These are phyloP conservation scores for Ophiobolus disseminans DNA, from an alignment of 2,329 filamentous ascomycete genomes.

Conservation along the genomic window DNA sequence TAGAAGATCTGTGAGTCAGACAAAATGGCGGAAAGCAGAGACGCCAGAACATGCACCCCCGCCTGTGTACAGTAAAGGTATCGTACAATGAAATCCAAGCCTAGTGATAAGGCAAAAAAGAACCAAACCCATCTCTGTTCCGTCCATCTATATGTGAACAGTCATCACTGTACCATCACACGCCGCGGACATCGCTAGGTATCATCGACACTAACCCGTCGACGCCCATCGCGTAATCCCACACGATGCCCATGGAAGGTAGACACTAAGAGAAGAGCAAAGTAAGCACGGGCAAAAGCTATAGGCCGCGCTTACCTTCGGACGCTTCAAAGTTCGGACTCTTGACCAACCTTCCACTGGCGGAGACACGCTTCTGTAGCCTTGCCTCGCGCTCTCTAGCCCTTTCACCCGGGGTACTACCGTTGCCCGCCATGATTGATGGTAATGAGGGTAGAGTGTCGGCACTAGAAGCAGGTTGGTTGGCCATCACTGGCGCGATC, in stretches of 20 bases:
- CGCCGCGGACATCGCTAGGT: not conserved
- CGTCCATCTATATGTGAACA: slow-evolving; percentile 5
- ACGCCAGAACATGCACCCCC: not conserved
- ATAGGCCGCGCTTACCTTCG: slow-evolving; percentile 47
- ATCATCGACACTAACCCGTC: slow-evolving; percentile 16
- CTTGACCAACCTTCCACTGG: slow-evolving; percentile 51
- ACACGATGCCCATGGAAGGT: slow-evolving; percentile 43
- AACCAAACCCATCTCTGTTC: slow-evolving; percentile 4
- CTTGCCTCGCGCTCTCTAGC: slow-evolving; percentile 46
- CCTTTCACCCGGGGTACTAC: slow-evolving; percentile 48
- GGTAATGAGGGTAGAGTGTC: slow-evolving; percentile 71
- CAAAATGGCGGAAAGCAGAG: not conserved
- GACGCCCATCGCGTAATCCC: slow-evolving; percentile 40
- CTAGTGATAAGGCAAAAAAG: slow-evolving; percentile 3
- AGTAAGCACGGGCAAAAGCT: slow-evolving; percentile 37
- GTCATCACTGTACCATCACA: not conserved
- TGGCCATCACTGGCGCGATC: slow-evolving; percentile 55
- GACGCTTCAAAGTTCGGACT: slow-evolving; percentile 32
- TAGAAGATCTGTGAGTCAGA: not conserved
- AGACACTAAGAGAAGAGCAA: slow-evolving; percentile 41
- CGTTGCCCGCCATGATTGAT: slow-evolving; percentile 52
- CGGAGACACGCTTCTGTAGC: slow-evolving; percentile 51
- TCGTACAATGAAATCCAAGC: slow-evolving; percentile 1
- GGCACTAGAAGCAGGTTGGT: slow-evolving; percentile 53
- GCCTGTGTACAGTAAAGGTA: not conserved